Percentiles rank a stretch among this genome's conserved stretches.
phyloP scores from a whole-genome alignment of 495 filamentous ascomycete genomes.

The Penicillium robsamsonii region DNA sequence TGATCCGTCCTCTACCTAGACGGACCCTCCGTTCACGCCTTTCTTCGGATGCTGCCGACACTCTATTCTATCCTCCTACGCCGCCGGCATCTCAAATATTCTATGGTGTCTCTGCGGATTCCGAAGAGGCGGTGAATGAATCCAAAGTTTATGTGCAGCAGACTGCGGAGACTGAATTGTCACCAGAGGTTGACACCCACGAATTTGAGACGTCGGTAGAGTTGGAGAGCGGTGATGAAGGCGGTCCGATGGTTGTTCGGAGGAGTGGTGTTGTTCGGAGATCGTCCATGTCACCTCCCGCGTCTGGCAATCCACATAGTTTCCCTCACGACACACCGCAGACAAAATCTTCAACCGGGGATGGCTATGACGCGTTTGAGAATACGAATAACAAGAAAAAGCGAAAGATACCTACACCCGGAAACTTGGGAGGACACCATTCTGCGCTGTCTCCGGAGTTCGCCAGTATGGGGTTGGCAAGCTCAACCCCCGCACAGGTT shows the following conservation, averaged over 20 bases:
- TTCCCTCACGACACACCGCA: slow-evolving; percentile 20
- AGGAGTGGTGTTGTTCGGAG: slow-evolving; percentile 46
- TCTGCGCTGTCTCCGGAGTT: slow-evolving; percentile 59
- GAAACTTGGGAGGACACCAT: slow-evolving; percentile 62
- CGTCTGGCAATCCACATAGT: slow-evolving; percentile 10
- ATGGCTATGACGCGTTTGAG: slow-evolving; percentile 96
- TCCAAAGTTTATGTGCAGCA: slow-evolving; percentile 49
- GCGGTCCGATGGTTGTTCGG: slow-evolving; percentile 45
- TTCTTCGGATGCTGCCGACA: slow-evolving; percentile 76
- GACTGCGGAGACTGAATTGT: slow-evolving; percentile 42
- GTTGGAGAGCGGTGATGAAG: slow-evolving; percentile 47
- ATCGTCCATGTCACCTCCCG: slow-evolving; percentile 36
- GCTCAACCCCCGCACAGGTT: slow-evolving; percentile 41
- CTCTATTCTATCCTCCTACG: slow-evolving; percentile 75
- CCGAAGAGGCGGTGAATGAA: slow-evolving; percentile 40
- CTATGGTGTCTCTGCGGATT: slow-evolving; percentile 62
- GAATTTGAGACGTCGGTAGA: slow-evolving; percentile 42
- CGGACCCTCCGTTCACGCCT: slow-evolving; percentile 80
- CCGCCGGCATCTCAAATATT: slow-evolving; percentile 70
- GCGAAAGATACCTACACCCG: slow-evolving; percentile 92
- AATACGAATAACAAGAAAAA: slow-evolving; percentile 99
- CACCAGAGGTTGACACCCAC: slow-evolving; percentile 47
- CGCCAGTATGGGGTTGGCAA: slow-evolving; percentile 60
- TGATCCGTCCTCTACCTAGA: slow-evolving; percentile 91
- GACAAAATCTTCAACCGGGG: slow-evolving; percentile 47